Evolutionary conservation across 306 rosid species (phyloP), one percentile per base, ranked within the genome.

Genomic region (Cicer bijugum): DNA sequence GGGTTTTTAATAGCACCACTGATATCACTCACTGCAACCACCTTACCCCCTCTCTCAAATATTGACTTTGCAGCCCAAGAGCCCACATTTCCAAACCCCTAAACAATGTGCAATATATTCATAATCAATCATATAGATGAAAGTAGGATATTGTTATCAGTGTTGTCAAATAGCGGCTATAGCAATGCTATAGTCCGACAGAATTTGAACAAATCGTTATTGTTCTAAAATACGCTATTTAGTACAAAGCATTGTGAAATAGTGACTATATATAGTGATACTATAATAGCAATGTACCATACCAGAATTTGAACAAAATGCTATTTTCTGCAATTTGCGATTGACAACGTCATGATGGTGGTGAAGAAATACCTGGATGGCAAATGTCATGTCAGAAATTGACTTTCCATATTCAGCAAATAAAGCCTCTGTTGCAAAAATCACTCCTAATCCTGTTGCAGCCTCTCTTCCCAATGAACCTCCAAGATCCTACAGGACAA

Each of bases 381-480:
- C 88, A 78, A 89, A 89, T 76, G 71, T 83, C 73, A 43, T 52
- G 23, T 76, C 83, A 33, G 88, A 39, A 61, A 85, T 82, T 35
- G 88, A 83, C 71, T 85, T 87, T 44, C 91, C 91, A 1, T 69
- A 68, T 56, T 89, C 94, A 69, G 83, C 75, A 65, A 89, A 89
- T 37, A 87, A 76, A 48, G 94, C 86, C 74, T 89, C 88, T 9
- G 94, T 78, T 11, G 86, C 91, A 52, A 81, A 87, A 75, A 84
- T 75, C 57, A 67, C 87, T 12, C 91, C 91, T 7, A 75, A 79
- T 65, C 94, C 94, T 19, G 91, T 87, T 8, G 91, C 95, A 40
- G 89, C 86, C 45, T 85, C 91, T 68, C 90, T 85, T 82, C 95
- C 91, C 43, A 89, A 79, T 20, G 95, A 89, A 35, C 95, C 95